Base-by-base conservation (phyloP, 139 green algal genomes). In the Haematococcus lacustris region DNA sequence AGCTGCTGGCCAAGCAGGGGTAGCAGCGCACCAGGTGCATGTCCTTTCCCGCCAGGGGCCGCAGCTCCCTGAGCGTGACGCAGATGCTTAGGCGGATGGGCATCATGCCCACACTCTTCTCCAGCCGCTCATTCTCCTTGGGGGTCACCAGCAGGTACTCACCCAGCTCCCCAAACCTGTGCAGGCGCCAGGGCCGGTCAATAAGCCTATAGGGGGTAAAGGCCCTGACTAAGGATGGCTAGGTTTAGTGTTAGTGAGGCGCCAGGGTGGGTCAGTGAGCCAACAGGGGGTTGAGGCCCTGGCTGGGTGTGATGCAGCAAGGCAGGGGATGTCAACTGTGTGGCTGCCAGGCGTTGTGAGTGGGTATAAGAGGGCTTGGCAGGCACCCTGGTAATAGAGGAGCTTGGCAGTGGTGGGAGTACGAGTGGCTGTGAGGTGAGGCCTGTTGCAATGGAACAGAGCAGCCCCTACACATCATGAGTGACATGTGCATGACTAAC, bases 41-140 rank as follows among this genome's bases (percentile, higher is more conserved):
- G 34, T n/a, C 40, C 5, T 53, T 23, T 35, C 72, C 72, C 23
- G 64, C 63, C 25, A 83, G 41, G 9, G 78, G 78, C 43, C 70
- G 69, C 64, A 83, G 70, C 78, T 83, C 78, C 7, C 78, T 69
- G 59, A 83, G 73, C 37, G 78, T 83, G 2, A 83, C 65, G 70
- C 76, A 70, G 37, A 83, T 68, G 1, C 64, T 62, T 38, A 83
- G 75, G 35, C 78, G 73, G 23, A 83, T 51, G 23, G 78, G 78
- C 0, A 77, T 34, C 57, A 83, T 47, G 0, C 57, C 60, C 35
- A 83, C 47, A 34, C 51, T 53, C 51, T 43, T 33, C 33, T 73
- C 73, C 53, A 79, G 4, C 41, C 68, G 66, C 73, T 83, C 70
- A 7, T 38, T 59, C 5, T 83, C 78, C 57, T 68, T 70, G 2